Percentiles rank a stretch among this genome's conserved stretches.
Conservation (phyloP, 345 rosid genomes). For the Brassica rapa region DNA sequence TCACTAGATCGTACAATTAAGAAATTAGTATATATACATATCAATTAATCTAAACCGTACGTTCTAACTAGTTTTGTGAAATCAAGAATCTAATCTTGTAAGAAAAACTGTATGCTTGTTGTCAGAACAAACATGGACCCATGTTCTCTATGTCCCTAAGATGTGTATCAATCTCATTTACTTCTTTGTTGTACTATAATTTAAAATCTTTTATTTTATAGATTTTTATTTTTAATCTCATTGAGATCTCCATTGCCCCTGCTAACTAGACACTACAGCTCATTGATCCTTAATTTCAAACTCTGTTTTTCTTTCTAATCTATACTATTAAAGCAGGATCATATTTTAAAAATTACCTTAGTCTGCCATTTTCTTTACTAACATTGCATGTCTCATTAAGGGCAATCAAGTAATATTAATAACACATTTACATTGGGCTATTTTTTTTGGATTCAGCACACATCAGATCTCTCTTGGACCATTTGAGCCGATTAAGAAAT, state of each 20-base stretch:
- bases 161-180: slow-evolving; percentile 38
- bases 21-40: background rate
- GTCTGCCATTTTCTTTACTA: too few relatives aligned
- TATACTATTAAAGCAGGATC: too few relatives aligned
- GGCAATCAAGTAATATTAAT: too few relatives aligned
- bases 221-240: slow-evolving; percentile 25
- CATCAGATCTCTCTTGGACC: too few relatives aligned
- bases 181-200: slow-evolving; percentile 35
- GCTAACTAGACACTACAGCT: slow-evolving; percentile 52
- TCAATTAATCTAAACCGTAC: slow-evolving; percentile 25
- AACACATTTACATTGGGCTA: too few relatives aligned
- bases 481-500: too few relatives aligned
- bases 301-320: background rate
- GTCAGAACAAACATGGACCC: slow-evolving; percentile 47
- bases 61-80: slow-evolving; percentile 32
- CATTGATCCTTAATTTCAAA: slow-evolving; percentile 23
- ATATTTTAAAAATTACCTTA: too few relatives aligned
- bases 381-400: too few relatives aligned
- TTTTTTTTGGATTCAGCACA: too few relatives aligned
- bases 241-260: slow-evolving; percentile 45
- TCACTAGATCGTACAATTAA: slow-evolving; percentile 41
- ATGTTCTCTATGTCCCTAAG: slow-evolving; percentile 43
- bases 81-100: slow-evolving; percentile 35
- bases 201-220: background rate
- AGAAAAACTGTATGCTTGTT: slow-evolving; percentile 39